A percentile compares a stretch with the other conserved stretches of the same genome.
These are phyloP conservation scores for Diaporthe citriasiana DNA, from an alignment of 2,329 filamentous ascomycete species.

Conservation along the genomic window DNA sequence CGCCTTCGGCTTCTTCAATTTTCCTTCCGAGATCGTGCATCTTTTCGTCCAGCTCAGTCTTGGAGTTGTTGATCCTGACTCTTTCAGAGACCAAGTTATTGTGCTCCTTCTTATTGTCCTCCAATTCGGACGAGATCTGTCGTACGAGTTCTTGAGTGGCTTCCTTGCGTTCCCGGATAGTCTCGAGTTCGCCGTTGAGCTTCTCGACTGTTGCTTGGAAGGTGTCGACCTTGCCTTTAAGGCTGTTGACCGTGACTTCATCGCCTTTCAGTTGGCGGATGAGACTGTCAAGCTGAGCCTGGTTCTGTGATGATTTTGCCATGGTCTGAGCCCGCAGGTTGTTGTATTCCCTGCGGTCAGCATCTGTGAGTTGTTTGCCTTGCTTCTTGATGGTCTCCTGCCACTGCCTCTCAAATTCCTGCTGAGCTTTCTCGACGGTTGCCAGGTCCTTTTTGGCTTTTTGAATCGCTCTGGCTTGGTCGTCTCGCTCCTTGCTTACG, in stretches of 20 bases:
- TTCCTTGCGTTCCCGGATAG: constrained; percentile 77
- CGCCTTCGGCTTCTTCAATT: constrained; percentile 87
- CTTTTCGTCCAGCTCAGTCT: constrained; percentile 93
- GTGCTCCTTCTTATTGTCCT: constrained; percentile 90
- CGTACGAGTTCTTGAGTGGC: constrained; percentile 74
- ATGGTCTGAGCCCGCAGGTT: constrained; percentile 87
- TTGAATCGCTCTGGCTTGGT: constrained; percentile 76
- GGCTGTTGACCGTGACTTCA: constrained; percentile 88
- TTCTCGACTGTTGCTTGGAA: constrained; percentile 81
- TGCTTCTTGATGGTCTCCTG: constrained; percentile 86
- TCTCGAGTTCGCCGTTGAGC: constrained; percentile 78
- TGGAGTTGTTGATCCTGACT: constrained; percentile 82
- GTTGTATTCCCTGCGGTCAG: constrained; percentile 92
- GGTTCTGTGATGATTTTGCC: constrained; percentile 83
- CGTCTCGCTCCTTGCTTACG: constrained; percentile 82
- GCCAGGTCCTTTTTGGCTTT: constrained; percentile 85
- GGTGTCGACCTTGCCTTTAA: constrained; percentile 89
- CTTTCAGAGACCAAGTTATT: constrained; percentile 89
- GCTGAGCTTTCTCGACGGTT: constrained; percentile 89
- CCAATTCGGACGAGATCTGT: constrained; percentile 81
- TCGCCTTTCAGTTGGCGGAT: constrained; percentile 91
- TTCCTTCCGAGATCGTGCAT: constrained; percentile 84
- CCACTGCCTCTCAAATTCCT: constrained; percentile 90
- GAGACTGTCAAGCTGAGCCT: constrained; percentile 88
- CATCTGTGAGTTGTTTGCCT: constrained; percentile 86